Evolutionary conservation across 305 asterid genomes (phyloP).

Genomic region (Caryopteris hybrid): DNA sequence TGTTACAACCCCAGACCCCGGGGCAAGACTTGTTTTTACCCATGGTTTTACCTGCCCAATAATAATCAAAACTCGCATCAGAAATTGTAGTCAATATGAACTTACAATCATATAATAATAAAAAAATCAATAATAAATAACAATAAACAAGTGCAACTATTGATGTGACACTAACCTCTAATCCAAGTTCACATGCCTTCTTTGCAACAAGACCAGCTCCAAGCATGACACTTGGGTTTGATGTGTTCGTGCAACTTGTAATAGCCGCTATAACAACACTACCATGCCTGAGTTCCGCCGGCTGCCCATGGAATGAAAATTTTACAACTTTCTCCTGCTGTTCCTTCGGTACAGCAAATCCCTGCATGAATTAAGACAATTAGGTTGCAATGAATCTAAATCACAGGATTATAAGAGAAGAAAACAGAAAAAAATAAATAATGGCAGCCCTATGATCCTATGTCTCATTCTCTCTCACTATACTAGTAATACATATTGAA

Average conservation of each 20-base stretch:
- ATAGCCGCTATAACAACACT: slow-evolving; percentile 87
- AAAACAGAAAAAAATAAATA: no score
- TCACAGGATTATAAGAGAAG: not conserved
- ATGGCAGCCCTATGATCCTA: no score
- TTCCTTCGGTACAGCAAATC: slow-evolving; percentile 73
- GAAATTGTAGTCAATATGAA: no score
- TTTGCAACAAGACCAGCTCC: slow-evolving; percentile 92
- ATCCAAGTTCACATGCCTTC: slow-evolving; percentile 79
- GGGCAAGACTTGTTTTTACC: slow-evolving; percentile 87
- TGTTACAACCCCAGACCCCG: slow-evolving; percentile 84
- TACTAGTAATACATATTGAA: no score
- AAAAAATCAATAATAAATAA: no score
- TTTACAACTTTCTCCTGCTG: slow-evolving; percentile 64
- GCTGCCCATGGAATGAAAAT: slow-evolving; percentile 55
- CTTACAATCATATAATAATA: no score
- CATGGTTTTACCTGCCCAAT: slow-evolving; percentile 78
- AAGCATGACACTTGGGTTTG: slow-evolving; percentile 92
- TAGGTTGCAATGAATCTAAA: not conserved
- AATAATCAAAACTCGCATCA: no score
- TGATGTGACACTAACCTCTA: slow-evolving; percentile 86
- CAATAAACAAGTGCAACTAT: no score
- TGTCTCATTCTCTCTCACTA: no score
- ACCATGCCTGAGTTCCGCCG: slow-evolving; percentile 78
- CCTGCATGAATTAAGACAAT: slow-evolving; percentile 35
- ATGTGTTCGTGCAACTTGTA: slow-evolving; percentile 84